Evolutionary conservation across 2,329 filamentous ascomycete genomes (phyloP).

Genomic region (Dactylellina drechsleri): DNA sequence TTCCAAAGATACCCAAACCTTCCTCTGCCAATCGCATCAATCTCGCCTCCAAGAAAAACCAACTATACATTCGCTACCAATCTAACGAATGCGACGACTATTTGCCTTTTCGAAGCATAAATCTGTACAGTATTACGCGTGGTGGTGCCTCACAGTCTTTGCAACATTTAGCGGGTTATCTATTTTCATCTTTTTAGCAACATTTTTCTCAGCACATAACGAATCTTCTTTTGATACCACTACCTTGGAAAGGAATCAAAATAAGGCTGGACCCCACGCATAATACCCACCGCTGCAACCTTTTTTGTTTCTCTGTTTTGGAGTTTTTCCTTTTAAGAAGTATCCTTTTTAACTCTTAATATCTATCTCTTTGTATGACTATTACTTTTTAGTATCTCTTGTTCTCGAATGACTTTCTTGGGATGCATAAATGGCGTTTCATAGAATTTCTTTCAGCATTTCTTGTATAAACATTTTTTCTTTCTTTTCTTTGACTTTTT

Average conservation of each 20-base stretch:
- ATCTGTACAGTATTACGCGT: slow-evolving; percentile 55
- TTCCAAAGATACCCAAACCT: slow-evolving; percentile 28
- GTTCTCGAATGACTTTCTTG: slow-evolving; percentile 22
- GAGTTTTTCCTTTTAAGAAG: slow-evolving; percentile 19
- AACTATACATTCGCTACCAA: slow-evolving; percentile 48
- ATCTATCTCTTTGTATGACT: slow-evolving; percentile 35
- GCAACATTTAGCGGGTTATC: slow-evolving; percentile 54
- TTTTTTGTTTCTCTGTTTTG: slow-evolving; percentile 21
- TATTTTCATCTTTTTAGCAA: slow-evolving; percentile 22
- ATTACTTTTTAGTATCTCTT: slow-evolving; percentile 5
- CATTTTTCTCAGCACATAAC: slow-evolving; percentile 36
- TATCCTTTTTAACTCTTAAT: slow-evolving; percentile 31
- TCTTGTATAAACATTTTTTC: slow-evolving; percentile 48
- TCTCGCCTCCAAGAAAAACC: slow-evolving; percentile 25
- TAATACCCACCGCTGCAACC: slow-evolving; percentile 49
- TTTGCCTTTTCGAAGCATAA: slow-evolving; percentile 43
- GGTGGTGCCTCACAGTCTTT: slow-evolving; percentile 48
- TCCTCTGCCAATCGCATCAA: slow-evolving; percentile 30
- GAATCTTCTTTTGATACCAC: slow-evolving; percentile 51
- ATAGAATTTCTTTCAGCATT: slow-evolving; percentile 41
- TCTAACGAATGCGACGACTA: slow-evolving; percentile 47
- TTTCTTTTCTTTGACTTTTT: slow-evolving; percentile 13
- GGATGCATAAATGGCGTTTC: slow-evolving; percentile 52
- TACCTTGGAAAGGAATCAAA: slow-evolving; percentile 45
- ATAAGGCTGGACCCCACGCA: slow-evolving; percentile 53